Conservation (phyloP, 2,329 filamentous ascomycete genomes). For the Microsporum canis region DNA sequence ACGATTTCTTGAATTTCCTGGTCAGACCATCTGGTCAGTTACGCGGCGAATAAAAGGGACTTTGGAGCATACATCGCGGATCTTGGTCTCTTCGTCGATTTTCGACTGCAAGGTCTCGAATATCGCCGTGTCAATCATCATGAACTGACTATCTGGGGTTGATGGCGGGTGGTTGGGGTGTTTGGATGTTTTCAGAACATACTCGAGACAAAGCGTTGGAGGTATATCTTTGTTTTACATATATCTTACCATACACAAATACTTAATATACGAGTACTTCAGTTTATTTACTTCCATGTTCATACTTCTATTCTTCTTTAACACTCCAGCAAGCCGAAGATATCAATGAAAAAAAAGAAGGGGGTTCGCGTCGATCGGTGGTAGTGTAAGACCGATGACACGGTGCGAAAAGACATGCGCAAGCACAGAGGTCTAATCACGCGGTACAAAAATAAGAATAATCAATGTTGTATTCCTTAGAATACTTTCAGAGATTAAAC, state of each 20-base stretch:
- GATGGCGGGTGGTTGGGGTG: constrained; percentile 10
- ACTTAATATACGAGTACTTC: too few species aligned
- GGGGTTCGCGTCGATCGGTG: constrained; percentile 56
- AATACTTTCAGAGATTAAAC: constrained; percentile 87
- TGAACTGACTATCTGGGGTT: constrained; percentile 12
- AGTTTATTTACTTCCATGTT: not conserved
- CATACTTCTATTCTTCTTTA: constrained; percentile 43
- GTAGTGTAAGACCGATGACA: constrained; percentile 69
- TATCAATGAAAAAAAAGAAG: constrained; percentile 48
- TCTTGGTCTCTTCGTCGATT: constrained; percentile 73
- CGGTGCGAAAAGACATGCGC: constrained; percentile 54
- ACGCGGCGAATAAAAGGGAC: too few species aligned
- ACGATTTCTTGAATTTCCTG: constrained; percentile 68
- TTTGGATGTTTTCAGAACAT: not conserved
- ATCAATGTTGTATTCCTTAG: constrained; percentile 63
- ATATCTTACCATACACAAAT: too few species aligned
- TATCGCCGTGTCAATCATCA: constrained; percentile 65
- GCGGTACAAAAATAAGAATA: constrained; percentile 65
- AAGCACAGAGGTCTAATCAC: constrained; percentile 57
- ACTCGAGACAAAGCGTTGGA: not conserved
- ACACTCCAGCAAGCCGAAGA: constrained; percentile 40
- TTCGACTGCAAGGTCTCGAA: constrained; percentile 80
- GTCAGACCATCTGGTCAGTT: constrained; percentile 12
- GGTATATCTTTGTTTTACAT: not conserved
- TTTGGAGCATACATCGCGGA: constrained; percentile 54